phyloP scores from a whole-genome alignment of 257 asterid species.

The Solanum arcanum region DNA sequence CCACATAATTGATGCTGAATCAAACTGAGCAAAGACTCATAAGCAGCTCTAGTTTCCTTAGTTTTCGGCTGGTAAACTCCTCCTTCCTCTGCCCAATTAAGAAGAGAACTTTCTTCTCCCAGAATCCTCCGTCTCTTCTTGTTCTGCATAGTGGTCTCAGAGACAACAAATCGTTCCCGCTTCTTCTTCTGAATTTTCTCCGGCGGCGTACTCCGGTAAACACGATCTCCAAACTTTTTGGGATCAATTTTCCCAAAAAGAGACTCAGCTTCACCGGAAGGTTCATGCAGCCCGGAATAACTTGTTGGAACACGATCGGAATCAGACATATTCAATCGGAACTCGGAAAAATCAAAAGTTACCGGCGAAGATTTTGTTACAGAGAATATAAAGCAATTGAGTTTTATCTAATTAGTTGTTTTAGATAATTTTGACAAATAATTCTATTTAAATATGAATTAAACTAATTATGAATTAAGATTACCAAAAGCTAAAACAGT shows the following conservation, averaged over 20 bases:
- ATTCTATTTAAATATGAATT: neutral
- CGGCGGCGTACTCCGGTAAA: conserved; percentile 12
- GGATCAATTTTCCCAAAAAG: conserved; percentile 27
- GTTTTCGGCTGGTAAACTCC: conserved; percentile 26
- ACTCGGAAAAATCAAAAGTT: neutral
- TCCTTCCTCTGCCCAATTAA: conserved; percentile 18
- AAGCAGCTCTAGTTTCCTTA: conserved; percentile 27
- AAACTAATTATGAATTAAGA: neutral
- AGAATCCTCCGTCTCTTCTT: conserved; percentile 17
- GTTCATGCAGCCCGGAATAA: conserved; percentile 14
- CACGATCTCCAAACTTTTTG: conserved; percentile 25
- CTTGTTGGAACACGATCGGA: neutral
- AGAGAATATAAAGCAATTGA: neutral
- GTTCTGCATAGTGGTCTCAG: conserved; percentile 8
- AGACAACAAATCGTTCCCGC: neutral
- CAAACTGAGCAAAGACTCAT: conserved; percentile 23
- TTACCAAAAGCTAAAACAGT: neutral
- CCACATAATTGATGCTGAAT: conserved; percentile 32
- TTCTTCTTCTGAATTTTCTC: conserved; percentile 23
- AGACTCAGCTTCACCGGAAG: conserved; percentile 33
- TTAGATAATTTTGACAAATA: neutral
- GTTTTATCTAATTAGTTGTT: neutral
- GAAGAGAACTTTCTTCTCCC: conserved; percentile 15
- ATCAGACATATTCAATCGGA: neutral
- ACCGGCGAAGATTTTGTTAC: neutral